Evolutionary conservation across 2,329 filamentous ascomycete genomes (phyloP).

Genomic region (Nemania serpens): DNA sequence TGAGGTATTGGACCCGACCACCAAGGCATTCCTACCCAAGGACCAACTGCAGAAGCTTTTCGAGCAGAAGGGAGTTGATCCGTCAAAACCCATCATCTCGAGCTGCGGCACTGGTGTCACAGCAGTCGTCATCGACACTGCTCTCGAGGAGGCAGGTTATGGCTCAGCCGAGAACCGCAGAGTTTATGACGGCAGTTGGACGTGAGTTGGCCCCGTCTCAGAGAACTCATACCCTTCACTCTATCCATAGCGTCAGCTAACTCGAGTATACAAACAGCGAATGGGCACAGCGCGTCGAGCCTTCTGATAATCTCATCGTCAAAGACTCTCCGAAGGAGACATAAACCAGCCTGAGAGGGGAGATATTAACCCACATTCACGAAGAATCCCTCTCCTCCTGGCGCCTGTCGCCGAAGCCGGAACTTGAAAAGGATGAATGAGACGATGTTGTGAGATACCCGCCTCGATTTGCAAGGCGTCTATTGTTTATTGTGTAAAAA

Average conservation of each 20-base stretch:
- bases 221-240: not conserved
- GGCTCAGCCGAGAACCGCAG: constrained; percentile 68
- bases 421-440: constrained; percentile 19
- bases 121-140: constrained; percentile 87
- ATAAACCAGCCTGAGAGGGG: constrained; percentile 3
- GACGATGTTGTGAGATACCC: constrained; percentile 27
- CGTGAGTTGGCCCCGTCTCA: constrained; percentile 64
- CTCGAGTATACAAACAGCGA: constrained; percentile 50
- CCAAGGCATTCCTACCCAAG: constrained; percentile 76
- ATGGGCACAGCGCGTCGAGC: constrained; percentile 69
- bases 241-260: constrained; percentile 33
- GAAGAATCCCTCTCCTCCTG: constrained; percentile 14
- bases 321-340: constrained; percentile 46
- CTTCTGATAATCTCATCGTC: constrained; percentile 65
- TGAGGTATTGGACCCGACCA: constrained; percentile 78
- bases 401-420: not conserved
- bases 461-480: constrained; percentile 15
- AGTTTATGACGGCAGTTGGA: constrained; percentile 98
- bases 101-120: constrained; percentile 95
- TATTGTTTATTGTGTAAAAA: constrained; percentile 13
- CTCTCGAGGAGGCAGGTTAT: constrained; percentile 77
- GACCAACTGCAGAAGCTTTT: constrained; percentile 78
- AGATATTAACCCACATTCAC: not conserved
- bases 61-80: constrained; percentile 77
- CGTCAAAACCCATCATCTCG: constrained; percentile 78